Evolutionary conservation across 129 eudicot genomes (phyloP), one percentile per base, ranked within the genome.

Genomic region (Saposhnikovia divaricata): DNA sequence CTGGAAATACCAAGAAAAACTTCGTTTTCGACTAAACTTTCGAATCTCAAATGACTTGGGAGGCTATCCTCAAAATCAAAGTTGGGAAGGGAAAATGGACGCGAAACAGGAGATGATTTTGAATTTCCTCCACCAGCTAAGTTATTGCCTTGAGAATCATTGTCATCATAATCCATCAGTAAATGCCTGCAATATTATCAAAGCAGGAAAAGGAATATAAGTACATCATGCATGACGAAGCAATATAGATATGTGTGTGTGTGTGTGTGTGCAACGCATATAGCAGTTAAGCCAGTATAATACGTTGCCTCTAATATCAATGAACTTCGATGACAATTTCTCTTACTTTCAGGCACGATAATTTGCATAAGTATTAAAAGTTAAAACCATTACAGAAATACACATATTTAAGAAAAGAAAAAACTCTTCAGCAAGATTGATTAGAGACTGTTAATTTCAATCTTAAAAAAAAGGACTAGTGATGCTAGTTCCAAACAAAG

Each of bases 141-240:
- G 66, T 83, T 92, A 79, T 87, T 93, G 84, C 93, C 86, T 84
- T 88, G 88, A 86, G 77, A 84, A 75, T 89, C 97, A 82, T 85
- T 88, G 89, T 88, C 97, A 88, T 96, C 91, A 89, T 83, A 82
- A 82, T 96, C 99, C 99, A 96, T 96, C 59, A 86, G 90, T 77
- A 71, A 86, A 85, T 81, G 83, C 90, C 99, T 96, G 86, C 72
- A 83, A 66, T 23, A 55, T 21, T 34, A 74, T 82, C 19, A 51
- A 81, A 74, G 63, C 25, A 43, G 81, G 55, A 11, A 73, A 42
- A 14, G 76, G 73, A 46, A 68, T 44, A 44, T 27, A 6, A 45
- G 9, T 44, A 71, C 44, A 9, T 21, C 31, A 59, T 59, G 15
- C 11, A 59, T 39, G 9, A 73, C 2, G 13, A 23, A 73, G 5